Evolutionary conservation across 2,329 filamentous ascomycete genomes (phyloP).

Genomic region (Claviceps quebecensis): DNA sequence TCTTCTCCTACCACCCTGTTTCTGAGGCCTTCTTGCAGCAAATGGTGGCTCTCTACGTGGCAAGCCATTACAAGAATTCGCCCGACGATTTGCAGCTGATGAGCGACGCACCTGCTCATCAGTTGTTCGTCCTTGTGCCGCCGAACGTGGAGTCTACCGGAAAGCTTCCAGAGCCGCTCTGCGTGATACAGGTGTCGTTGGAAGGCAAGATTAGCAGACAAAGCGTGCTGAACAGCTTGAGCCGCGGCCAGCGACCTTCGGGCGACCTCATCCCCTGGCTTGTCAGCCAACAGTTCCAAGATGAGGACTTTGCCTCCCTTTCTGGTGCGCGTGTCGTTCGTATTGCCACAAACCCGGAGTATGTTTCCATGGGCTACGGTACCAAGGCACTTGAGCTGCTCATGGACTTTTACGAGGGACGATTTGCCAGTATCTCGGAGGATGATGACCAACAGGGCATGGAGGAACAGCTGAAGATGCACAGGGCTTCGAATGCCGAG

Average conservation of each 20-base stretch:
- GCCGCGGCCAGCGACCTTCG: constrained; percentile 73
- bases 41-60: constrained; percentile 95
- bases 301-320: constrained; percentile 86
- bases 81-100: constrained; percentile 97
- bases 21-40: constrained; percentile 95
- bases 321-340: constrained; percentile 86
- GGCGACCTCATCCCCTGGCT: constrained; percentile 97
- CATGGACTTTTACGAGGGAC: constrained; percentile 86
- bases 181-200: constrained; percentile 84
- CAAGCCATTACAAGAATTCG: constrained; percentile 95
- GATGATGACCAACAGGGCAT: constrained; percentile 38
- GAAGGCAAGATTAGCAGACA: constrained; percentile 91
- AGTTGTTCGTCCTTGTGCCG: constrained; percentile 85
- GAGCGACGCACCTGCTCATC: constrained; percentile 93
- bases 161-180: constrained; percentile 80
- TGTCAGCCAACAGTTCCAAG: constrained; percentile 94
- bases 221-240: constrained; percentile 81
- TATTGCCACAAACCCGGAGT: constrained; percentile 94
- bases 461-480: constrained; percentile 47
- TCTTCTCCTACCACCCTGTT: constrained; percentile 95
- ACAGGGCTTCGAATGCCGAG: constrained; percentile 70
- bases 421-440: constrained; percentile 75
- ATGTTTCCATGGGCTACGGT: constrained; percentile 84
- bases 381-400: constrained; percentile 77
- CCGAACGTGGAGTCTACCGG: constrained; percentile 66